Conservation (phyloP, 139 green algal species). For the Closterium sp. region DNA sequence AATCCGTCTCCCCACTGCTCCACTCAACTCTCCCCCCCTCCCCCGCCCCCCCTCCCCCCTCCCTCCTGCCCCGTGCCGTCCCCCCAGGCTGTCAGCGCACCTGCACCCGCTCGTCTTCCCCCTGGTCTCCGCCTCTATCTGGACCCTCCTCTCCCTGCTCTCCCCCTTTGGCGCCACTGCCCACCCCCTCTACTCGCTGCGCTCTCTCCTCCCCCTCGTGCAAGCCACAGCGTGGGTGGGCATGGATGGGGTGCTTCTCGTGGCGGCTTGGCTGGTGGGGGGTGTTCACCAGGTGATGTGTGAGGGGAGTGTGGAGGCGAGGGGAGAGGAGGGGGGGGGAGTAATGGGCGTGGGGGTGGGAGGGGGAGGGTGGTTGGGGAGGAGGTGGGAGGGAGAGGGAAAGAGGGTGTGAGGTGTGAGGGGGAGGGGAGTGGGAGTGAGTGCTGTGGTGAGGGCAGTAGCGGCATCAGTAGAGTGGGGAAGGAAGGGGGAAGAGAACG, state of each 20-base stretch:
- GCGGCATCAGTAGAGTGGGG: background rate
- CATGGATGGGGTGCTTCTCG: background rate
- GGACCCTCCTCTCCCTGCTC: background rate
- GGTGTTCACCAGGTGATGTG: background rate
- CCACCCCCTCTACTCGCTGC: background rate
- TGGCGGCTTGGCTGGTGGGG: background rate
- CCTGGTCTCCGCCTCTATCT: background rate
- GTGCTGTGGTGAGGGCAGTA: background rate
- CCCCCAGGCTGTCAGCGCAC: background rate
- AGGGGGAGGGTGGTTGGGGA: background rate
- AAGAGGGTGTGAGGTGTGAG: too few relatives aligned
- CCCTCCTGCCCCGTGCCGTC: background rate
- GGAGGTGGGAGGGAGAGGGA: background rate
- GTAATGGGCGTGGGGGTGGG: too few relatives aligned
- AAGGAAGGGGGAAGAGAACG: background rate
- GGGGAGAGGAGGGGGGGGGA: background rate
- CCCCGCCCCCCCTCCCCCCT: background rate
- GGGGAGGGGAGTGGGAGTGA: background rate
- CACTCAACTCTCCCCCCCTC: background rate
- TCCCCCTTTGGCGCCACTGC: background rate
- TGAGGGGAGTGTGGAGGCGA: background rate
- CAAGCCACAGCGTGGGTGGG: background rate
- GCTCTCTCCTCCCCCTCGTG: background rate
- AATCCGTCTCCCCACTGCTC: background rate
- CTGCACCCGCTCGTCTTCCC: background rate